Evolutionary conservation across 2,329 filamentous ascomycete genomes (phyloP), one percentile per base, ranked within the genome.

Genomic region (Fusarium fracticaudum): DNA sequence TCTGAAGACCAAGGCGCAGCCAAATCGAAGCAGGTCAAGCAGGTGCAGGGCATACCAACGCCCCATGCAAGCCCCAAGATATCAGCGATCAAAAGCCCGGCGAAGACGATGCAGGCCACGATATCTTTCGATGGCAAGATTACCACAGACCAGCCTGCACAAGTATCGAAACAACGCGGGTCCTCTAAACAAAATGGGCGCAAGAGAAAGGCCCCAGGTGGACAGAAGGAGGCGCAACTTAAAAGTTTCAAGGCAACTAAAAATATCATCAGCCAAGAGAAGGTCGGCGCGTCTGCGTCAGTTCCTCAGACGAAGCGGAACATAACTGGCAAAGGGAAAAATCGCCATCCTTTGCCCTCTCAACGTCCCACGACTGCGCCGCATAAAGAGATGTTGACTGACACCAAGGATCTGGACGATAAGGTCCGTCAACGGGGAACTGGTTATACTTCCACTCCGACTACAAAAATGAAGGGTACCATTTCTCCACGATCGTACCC

Each of bases 61-160:
- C 90, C 90, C 12, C 85, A 82, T 55, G 85, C 89, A 26, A 91
- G 88, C 76, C 90, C 90, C 47, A 87, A 84, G 74, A 81, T 85
- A 31, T 82, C 82, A 22, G 84, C 85, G 40, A 81, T 77, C 67
- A 87, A 85, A 79, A 80, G 78, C 60, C 77, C 72, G 20, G 67
- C 73, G 24, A 87, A 85, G 75, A 71, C 84, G 51, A 90, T 87
- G 78, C 90, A 91, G 76, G 85, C 84, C 72, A 87, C 84, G 70
- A 84, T 91, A 38, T 74, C 80, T 2, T 89, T 90, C 68, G 79
- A 64, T n/a, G 71, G 65, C 50, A 73, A 76, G 33, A 35, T 71
- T 12, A 61, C 58, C n/a, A 63, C 60, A 43, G 72, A 68, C 10
- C 77, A 67, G 51, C 58, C 67, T 33, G 64, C 53, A 47, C 73